A percentile compares a stretch with the other conserved stretches of the same genome.
These are phyloP conservation scores for Dactylonectria macrodidyma DNA, from an alignment of 2,329 filamentous ascomycete species.

Conservation along the genomic window DNA sequence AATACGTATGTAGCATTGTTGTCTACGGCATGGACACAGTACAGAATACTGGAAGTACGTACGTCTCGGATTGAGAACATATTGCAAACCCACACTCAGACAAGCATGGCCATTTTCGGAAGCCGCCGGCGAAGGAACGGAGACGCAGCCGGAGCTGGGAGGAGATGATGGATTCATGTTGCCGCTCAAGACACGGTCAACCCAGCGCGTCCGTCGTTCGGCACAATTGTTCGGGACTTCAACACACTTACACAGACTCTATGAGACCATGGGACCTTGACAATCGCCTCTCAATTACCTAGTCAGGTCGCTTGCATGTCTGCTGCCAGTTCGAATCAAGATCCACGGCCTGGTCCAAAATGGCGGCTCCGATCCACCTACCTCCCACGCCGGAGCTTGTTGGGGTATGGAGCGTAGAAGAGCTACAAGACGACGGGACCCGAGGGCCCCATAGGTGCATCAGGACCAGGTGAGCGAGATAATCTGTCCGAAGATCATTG, in stretches of 20 bases:
- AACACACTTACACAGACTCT: neutral
- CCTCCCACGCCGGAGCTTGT: conserved; percentile 17
- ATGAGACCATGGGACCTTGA: neutral
- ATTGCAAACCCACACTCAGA: neutral
- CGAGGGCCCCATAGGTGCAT: conserved; percentile 3
- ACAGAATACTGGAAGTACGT: neutral
- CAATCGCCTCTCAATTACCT: neutral
- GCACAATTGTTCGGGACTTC: neutral
- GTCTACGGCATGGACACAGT: conserved; percentile 4
- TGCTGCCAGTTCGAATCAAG: conserved; percentile 27
- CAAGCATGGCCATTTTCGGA: conserved; percentile 12
- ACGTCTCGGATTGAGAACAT: neutral
- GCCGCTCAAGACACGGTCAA: neutral
- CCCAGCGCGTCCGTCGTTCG: neutral
- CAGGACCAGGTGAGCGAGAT: neutral
- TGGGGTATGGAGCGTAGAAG: conserved; percentile 12
- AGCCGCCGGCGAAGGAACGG: conserved; percentile 2
- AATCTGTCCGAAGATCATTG: neutral
- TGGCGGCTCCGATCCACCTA: conserved; percentile 5
- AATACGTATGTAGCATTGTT: conserved; percentile 5
- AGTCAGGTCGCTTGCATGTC: conserved; percentile 18
- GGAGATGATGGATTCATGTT: neutral
- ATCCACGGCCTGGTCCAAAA: conserved; percentile 20
- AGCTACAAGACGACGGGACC: conserved; percentile 14
- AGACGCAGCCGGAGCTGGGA: conserved; percentile 2